Evolutionary conservation across 192 early-diverging fungal species (phyloP).

Genomic region (Thamnidium elegans): DNA sequence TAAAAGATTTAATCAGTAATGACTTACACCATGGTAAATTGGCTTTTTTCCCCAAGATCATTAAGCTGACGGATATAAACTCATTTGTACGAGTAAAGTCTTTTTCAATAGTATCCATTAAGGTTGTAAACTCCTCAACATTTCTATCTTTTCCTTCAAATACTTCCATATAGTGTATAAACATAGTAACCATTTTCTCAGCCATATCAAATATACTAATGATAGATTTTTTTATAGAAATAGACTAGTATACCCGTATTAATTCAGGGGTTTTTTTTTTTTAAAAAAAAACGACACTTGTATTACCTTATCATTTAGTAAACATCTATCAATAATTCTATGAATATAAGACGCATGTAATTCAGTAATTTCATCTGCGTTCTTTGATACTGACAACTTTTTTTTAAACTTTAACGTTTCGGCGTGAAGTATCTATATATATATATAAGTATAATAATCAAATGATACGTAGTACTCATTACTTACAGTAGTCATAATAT

Average conservation of each 20-base stretch:
- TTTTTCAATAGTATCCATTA: constrained; percentile 16
- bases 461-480: background rate
- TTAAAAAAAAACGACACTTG: background rate
- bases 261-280: too few species aligned
- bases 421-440: constrained; percentile 34
- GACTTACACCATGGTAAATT: constrained; percentile 33
- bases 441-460: background rate
- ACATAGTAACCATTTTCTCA: constrained; percentile 14
- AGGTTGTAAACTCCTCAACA: background rate
- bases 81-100: constrained; percentile 28
- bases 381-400: constrained; percentile 22
- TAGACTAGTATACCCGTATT: background rate
- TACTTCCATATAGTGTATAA: constrained; percentile 1
- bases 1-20: background rate
- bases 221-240: constrained; percentile 24
- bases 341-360: constrained; percentile 32
- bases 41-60: constrained; percentile 31
- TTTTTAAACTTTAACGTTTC: constrained; percentile 35
- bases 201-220: constrained; percentile 27
- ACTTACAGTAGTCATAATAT: constrained; percentile 39
- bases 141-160: background rate
- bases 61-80: constrained; percentile 34
- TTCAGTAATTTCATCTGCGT: constrained; percentile 40
- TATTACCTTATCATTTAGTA: constrained; percentile 37
- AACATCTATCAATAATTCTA: constrained; percentile 34